These are phyloP conservation scores for Phytophthora citrophthora DNA, from an alignment of 352 stramenopile species.

Conservation along the genomic window DNA sequence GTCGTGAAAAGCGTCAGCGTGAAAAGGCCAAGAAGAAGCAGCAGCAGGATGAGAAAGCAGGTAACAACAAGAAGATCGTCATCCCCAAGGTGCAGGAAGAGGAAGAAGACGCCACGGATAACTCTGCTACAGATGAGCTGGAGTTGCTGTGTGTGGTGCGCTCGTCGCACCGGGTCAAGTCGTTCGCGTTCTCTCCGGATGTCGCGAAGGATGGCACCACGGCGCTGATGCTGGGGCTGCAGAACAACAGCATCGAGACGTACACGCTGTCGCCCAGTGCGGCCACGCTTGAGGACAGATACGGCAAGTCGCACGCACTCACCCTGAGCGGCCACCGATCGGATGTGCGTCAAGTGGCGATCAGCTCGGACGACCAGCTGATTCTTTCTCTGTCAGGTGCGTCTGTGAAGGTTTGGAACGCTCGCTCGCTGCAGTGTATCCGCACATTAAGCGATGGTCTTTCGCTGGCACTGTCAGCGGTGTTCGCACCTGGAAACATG, in stretches of 20 bases:
- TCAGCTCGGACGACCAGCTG: constrained; percentile 91
- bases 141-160: constrained; percentile 89
- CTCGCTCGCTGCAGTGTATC: constrained; percentile 90
- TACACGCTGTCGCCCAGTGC: constrained; percentile 74
- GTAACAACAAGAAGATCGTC: constrained; percentile 39
- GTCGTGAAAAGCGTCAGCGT: constrained; percentile 84
- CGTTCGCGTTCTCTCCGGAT: constrained; percentile 86
- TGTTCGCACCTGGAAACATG: constrained; percentile 97
- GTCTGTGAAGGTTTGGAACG: constrained; percentile 94
- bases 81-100: constrained; percentile 42
- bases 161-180: constrained; percentile 87
- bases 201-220: constrained; percentile 83
- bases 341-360: constrained; percentile 89
- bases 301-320: constrained; percentile 69
- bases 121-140: constrained; percentile 81
- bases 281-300: constrained; percentile 69
- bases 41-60: constrained; percentile 33
- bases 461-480: constrained; percentile 91
- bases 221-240: constrained; percentile 86
- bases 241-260: constrained; percentile 93
- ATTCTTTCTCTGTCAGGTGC: constrained; percentile 89
- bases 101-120: constrained; percentile 62
- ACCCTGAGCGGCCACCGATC: constrained; percentile 91
- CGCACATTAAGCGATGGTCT: constrained; percentile 85
- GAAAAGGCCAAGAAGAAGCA: constrained; percentile 90